phyloP scores from a whole-genome alignment of 129 eudicot genomes.

The Scalesia atractyloides region DNA sequence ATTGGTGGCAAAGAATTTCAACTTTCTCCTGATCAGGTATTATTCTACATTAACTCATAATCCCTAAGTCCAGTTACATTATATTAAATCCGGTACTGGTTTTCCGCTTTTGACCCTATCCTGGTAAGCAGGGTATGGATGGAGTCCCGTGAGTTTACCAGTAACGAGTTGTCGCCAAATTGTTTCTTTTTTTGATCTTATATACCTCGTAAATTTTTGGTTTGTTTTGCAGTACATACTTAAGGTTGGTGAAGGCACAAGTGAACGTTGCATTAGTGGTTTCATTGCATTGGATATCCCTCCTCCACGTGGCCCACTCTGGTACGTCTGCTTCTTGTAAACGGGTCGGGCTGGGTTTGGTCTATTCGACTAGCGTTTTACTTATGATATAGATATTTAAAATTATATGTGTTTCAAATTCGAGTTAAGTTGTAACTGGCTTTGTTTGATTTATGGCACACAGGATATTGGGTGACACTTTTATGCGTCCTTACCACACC shows the following conservation, averaged over 20 bases:
- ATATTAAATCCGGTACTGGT: too few species aligned
- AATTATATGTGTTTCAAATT: background rate
- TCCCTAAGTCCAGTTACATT: background rate
- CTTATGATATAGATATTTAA: background rate
- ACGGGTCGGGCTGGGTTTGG: background rate
- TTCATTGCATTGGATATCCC: conserved; percentile 49
- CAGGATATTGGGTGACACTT: conserved; percentile 93
- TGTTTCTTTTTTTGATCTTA: background rate
- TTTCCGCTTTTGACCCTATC: too few species aligned
- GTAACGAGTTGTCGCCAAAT: background rate
- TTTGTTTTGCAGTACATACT: conserved; percentile 41
- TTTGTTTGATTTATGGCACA: background rate
- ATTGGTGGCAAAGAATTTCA: conserved; percentile 31
- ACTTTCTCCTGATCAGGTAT: conserved; percentile 33
- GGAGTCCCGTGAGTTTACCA: background rate
- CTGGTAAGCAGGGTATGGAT: too few species aligned
- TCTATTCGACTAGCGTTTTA: background rate
- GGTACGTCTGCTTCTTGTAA: conserved; percentile 34
- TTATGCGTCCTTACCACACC: conserved; percentile 95
- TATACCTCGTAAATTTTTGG: background rate
- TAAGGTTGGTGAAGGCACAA: conserved; percentile 43
- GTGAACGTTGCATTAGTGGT: conserved; percentile 45
- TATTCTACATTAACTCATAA: background rate
- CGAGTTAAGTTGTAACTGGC: background rate
- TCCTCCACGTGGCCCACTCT: conserved; percentile 53